Base-by-base conservation (phyloP, 169 alveolate species). In the Eimeria brunetti region DNA sequence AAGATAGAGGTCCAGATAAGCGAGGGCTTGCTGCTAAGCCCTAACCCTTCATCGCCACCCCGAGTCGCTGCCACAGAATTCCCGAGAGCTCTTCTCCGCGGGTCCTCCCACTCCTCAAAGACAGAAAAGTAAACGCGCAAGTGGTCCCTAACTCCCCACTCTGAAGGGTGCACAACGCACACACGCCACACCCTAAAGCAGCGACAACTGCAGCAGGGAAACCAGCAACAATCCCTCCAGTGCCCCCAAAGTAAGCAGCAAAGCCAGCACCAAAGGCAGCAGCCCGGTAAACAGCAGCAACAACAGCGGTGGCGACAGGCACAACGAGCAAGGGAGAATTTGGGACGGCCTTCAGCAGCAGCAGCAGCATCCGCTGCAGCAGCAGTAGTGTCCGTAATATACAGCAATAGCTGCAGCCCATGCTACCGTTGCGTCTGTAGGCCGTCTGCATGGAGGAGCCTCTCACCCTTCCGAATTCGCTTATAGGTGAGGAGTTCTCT, bases 61-160 rank as follows among this genome's bases (percentile, higher is more conserved):
- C 86, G 58, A 16, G 51, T 56, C 62, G 41, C 51, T 11, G 49
- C 51, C 51, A 8, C 80, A 60, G 71, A 30, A 3, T 22, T 30
- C 86, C 53, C 86, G 14, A 27, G 60, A 64, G 64, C 58, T 56
- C 86, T 41, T 64, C 58, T n/a, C 36, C 53, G 86, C 18, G 24
- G 60, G 7, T 7, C 60, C 62, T 76, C 86, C 58, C 53, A n/a
- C 14, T 24, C 73, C 49, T 81, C 89, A 3, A 81, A 60, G 44
- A 33, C 27, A n/a, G 89, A 81, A n/a, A 81, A 81, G 73, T 81
- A 81, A n/a, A 81, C 64, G 44, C 89, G 89, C 46, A 81, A 71
- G 33, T 30, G 75, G 33, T 53, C 89, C 20, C 58, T 49, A 1
- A 81, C 73, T 30, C 49, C 38, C 89, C 89, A 81, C 38, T 53